Conservation (phyloP, 805 yeast species). For the Ogataea saltuana region DNA sequence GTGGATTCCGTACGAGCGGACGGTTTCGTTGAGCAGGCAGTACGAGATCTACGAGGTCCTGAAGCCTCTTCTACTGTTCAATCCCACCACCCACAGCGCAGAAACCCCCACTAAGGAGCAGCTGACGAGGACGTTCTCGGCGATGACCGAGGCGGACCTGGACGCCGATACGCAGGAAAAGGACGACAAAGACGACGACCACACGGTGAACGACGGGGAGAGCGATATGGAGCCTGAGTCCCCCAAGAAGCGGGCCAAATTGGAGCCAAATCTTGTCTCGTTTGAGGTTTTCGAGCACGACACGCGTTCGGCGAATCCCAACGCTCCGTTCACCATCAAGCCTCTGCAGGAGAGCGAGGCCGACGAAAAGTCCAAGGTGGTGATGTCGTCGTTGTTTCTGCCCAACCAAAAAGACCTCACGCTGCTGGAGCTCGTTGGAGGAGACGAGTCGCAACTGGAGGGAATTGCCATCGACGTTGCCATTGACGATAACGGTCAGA, state of each 20-base stretch:
- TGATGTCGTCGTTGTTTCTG: slow-evolving; percentile 53
- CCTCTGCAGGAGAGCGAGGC: slow-evolving; percentile 39
- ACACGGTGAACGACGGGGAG: neutral
- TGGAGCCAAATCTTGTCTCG: slow-evolving; percentile 21
- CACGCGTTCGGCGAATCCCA: slow-evolving; percentile 40
- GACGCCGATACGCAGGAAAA: slow-evolving; percentile 1
- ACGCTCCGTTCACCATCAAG: slow-evolving; percentile 48
- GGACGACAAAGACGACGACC: neutral
- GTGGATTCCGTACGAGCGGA: slow-evolving; percentile 67
- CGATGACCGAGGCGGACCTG: slow-evolving; percentile 26
- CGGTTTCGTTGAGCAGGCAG: slow-evolving; percentile 58
- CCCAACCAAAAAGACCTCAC: slow-evolving; percentile 39
- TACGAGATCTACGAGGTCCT: slow-evolving; percentile 57
- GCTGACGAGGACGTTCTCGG: slow-evolving; percentile 22
- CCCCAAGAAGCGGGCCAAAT: slow-evolving; percentile 16
- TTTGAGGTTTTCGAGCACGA: slow-evolving; percentile 40
- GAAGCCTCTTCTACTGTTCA: slow-evolving; percentile 50
- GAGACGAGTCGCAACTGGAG: slow-evolving; percentile 30
- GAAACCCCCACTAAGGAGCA: slow-evolving; percentile 53
- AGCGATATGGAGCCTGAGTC: slow-evolving; percentile 3
- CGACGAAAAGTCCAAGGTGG: slow-evolving; percentile 36
- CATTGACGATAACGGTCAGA: slow-evolving; percentile 90
- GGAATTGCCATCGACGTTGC: slow-evolving; percentile 73
- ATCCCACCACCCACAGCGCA: slow-evolving; percentile 37
- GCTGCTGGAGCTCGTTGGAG: slow-evolving; percentile 30